A percentile compares a stretch with the other conserved stretches of the same genome.
These are phyloP conservation scores for Collybia nuda DNA, from an alignment of 768 basidiomycete species.

Conservation along the genomic window DNA sequence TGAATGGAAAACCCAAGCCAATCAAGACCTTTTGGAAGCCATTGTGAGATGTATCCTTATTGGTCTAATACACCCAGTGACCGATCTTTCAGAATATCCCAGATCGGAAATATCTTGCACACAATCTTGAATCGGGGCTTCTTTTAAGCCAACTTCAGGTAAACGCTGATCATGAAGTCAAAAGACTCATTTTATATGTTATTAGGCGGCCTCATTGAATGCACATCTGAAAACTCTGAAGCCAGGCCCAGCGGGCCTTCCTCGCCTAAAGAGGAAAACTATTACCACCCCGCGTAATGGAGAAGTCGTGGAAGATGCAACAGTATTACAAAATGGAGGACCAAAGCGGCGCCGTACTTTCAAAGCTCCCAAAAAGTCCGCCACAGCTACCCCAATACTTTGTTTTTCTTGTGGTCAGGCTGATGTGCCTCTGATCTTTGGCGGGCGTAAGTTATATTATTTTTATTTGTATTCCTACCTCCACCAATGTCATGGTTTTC, in stretches of 20 bases:
- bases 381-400: conserved; percentile 29
- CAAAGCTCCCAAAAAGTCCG: conserved; percentile 1
- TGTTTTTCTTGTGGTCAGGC: conserved; percentile 63
- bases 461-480: not conserved
- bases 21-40: conserved; percentile 40
- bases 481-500: not conserved
- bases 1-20: conserved; percentile 49
- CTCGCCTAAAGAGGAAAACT: conserved; percentile 31
- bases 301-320: too few species aligned
- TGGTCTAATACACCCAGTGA: not conserved
- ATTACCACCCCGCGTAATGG: conserved; percentile 24
- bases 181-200: too few species aligned
- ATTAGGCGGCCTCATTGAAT: conserved; percentile 35
- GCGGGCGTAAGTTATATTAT: conserved; percentile 56
- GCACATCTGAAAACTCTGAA: conserved; percentile 58
- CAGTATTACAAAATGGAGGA: too few species aligned
- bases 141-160: conserved; percentile 59
- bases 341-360: too few species aligned
- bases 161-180: too few species aligned
- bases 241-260: conserved; percentile 35
- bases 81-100: conserved; percentile 32
- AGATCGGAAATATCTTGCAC: conserved; percentile 52
- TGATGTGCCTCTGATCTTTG: conserved; percentile 75
- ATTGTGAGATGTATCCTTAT: conserved; percentile 36
- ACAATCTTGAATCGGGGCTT: conserved; percentile 55